Base-by-base conservation (phyloP, 106 monocot species). In the Ottelia alismoides region DNA sequence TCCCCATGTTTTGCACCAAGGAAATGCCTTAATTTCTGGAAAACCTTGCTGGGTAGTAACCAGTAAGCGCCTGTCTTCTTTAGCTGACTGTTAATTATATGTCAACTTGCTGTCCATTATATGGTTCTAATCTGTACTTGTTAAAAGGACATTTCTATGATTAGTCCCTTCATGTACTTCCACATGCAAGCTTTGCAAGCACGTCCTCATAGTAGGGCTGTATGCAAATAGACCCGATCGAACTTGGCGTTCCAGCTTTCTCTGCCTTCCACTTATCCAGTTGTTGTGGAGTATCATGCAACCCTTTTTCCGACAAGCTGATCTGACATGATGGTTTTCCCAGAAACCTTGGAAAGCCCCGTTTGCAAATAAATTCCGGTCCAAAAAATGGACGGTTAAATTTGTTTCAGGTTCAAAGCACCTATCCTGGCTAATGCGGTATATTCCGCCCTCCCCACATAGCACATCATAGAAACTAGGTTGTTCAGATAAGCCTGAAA, bases 381-480 rank as follows among this genome's bases (percentile, higher is more conserved):
- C 72, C 26, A 98, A 60, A 64, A 90, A 85, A 44, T 72, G 19
- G 3, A 89, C 66, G 2, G 78, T 83, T 25, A 98, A 57, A 26
- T 86, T 85, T 28, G 85, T 85, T 10, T 46, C 49, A 0, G 85
- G 85, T 58, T 98, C 98, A 16, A 70, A 3, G 47, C 98, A 98
- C 25, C 40, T 58, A 29, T 78, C 56, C 28, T 72, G 30, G 24
- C 76, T 75, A 2, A 85, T 32, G 40, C 98, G 82, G 45, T 90
- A 74, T 17, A 40, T 21, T 11, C 98, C 90, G 4, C 67, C 72
- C 55, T 77, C 71, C 18, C 98, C 98, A 29, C 98, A 98, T 49
- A 86, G 63, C 22, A 90, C 65, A 53, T 98, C 88, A 31, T 98
- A 98, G 57, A 98, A 98, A 57, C 98, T 98, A 7, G 98, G 98